phyloP scores from a whole-genome alignment of 2,329 filamentous ascomycete genomes.

The Fusarium begoniae region DNA sequence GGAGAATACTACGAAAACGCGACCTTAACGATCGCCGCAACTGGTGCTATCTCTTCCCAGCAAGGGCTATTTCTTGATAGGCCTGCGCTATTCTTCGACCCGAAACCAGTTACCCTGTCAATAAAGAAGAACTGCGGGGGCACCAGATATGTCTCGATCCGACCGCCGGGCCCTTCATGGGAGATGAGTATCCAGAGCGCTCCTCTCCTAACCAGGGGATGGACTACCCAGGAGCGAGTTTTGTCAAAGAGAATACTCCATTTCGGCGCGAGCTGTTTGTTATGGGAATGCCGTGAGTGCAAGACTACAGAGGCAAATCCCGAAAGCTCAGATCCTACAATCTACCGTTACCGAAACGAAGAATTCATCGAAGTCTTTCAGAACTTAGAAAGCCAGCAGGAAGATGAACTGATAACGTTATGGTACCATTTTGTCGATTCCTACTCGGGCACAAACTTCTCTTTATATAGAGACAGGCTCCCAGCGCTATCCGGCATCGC shows the following conservation, averaged over 20 bases:
- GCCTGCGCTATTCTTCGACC: background rate
- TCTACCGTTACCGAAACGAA: background rate
- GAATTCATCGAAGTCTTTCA: background rate
- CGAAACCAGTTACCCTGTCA: background rate
- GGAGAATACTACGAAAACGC: conserved; percentile 5
- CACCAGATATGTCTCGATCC: no score
- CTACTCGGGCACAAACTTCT: background rate
- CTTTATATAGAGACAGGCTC: background rate
- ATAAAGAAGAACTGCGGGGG: no score
- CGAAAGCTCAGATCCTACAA: accelerated
- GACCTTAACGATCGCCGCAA: background rate
- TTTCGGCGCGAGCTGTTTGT: background rate
- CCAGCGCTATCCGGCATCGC: background rate
- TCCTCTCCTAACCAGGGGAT: background rate
- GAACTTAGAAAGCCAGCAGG: accelerated
- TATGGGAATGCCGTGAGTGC: background rate
- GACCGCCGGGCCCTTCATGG: background rate
- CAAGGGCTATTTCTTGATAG: background rate
- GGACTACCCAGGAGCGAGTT: background rate
- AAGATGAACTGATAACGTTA: background rate
- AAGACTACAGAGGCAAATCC: background rate
- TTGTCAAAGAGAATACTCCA: background rate
- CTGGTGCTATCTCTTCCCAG: background rate
- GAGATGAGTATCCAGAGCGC: background rate
- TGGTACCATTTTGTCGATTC: background rate